Conservation (phyloP, 2,329 filamentous ascomycete genomes). For the Fusarium camptoceras region DNA sequence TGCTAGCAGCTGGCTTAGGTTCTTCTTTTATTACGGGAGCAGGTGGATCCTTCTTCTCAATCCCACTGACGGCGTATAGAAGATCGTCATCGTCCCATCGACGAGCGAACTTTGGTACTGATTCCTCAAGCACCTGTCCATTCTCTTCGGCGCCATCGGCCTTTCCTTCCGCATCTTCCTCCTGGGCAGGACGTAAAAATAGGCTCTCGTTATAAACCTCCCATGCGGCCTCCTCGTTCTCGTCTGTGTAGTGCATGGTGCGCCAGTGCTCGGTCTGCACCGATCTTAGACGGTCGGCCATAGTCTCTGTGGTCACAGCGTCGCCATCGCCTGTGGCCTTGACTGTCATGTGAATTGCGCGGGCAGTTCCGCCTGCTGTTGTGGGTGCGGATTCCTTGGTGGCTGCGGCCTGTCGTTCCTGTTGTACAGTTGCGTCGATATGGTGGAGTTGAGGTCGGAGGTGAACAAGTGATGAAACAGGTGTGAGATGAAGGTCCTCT, state of each 20-base stretch:
- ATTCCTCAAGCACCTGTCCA: conserved; percentile 49
- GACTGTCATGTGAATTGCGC: conserved; percentile 87
- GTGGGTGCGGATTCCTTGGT: conserved; percentile 52
- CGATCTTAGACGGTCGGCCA: conserved; percentile 77
- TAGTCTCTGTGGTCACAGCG: conserved; percentile 74
- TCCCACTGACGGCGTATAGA: conserved; percentile 60
- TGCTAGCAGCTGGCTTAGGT: conserved; percentile 37
- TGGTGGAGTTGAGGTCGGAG: conserved; percentile 94
- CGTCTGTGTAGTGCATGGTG: conserved; percentile 82
- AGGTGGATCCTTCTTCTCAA: conserved; percentile 52
- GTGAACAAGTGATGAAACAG: conserved; percentile 84
- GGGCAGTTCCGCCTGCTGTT: conserved; percentile 64
- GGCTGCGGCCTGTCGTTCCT: conserved; percentile 64
- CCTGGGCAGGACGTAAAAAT: conserved; percentile 52
- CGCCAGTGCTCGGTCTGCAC: conserved; percentile 89
- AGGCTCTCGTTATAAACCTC: conserved; percentile 79
- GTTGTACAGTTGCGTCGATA: conserved; percentile 84
- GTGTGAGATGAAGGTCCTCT: conserved; percentile 90
- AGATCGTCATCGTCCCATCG: conserved; percentile 60
- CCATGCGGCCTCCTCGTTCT: conserved; percentile 82
- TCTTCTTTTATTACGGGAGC: conserved; percentile 47
- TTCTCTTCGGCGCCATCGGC: conserved; percentile 32
- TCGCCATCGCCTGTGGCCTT: conserved; percentile 80
- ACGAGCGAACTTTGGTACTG: conserved; percentile 55
- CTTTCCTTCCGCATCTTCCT: conserved; percentile 31